phyloP scores from a whole-genome alignment of 106 monocot species.

The Hemerocallis citrina region DNA sequence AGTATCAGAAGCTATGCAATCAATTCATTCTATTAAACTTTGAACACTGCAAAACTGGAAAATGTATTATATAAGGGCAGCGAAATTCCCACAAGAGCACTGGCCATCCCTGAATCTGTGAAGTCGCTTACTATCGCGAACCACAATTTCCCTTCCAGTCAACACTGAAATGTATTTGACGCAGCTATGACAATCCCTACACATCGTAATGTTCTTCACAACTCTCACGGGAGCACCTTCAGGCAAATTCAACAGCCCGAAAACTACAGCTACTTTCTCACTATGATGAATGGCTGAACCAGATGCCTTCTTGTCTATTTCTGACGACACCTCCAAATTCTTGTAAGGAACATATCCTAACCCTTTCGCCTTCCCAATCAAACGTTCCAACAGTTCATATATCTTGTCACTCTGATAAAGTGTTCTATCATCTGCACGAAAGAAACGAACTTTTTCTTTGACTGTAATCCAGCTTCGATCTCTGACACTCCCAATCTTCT shows the following conservation, averaged over 20 bases:
- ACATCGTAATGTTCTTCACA: slow-evolving; percentile 68
- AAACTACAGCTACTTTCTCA: slow-evolving; percentile 63
- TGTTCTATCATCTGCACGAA: slow-evolving; percentile 57
- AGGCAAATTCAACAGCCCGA: slow-evolving; percentile 48
- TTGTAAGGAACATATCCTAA: slow-evolving; percentile 45
- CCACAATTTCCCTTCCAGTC: slow-evolving; percentile 54
- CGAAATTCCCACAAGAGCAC: slow-evolving; percentile 69
- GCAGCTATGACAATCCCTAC: slow-evolving; percentile 66
- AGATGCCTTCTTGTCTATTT: slow-evolving; percentile 14
- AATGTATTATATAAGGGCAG: slow-evolving; percentile 20
- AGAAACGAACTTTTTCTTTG: slow-evolving; percentile 53
- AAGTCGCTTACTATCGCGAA: slow-evolving; percentile 66
- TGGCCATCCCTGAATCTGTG: slow-evolving; percentile 64
- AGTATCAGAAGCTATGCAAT: no score
- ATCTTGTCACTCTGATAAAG: slow-evolving; percentile 34
- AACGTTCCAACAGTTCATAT: slow-evolving; percentile 36
- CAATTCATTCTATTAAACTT: no score
- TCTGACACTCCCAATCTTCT: slow-evolving; percentile 51
- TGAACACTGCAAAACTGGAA: no score
- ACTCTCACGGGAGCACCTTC: slow-evolving; percentile 43
- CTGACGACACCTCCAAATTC: slow-evolving; percentile 18
- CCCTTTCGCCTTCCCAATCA: slow-evolving; percentile 48
- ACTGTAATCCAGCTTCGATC: slow-evolving; percentile 78
- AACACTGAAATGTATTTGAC: slow-evolving; percentile 52
- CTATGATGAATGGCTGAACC: slow-evolving; percentile 44